These are phyloP conservation scores for Coprinopsis marcescibilis DNA, from an alignment of 768 basidiomycete genomes.

Conservation along the genomic window DNA sequence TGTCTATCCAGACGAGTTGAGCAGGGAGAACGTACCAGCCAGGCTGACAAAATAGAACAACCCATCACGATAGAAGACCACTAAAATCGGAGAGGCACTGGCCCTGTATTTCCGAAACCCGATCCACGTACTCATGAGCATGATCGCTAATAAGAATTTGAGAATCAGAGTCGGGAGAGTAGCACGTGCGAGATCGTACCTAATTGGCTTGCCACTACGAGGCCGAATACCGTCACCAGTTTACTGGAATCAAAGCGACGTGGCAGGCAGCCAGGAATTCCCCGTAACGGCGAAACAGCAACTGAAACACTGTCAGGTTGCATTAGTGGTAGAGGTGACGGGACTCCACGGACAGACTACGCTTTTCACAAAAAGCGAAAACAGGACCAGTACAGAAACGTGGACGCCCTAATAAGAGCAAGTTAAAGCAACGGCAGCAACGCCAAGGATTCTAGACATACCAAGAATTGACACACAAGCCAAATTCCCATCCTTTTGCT, in stretches of 20 bases:
- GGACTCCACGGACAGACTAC: neutral
- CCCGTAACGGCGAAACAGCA: neutral
- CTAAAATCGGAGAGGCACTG: neutral
- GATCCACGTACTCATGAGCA: neutral
- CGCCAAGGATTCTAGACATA: neutral
- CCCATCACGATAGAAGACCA: constrained; percentile 2
- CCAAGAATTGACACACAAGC: neutral
- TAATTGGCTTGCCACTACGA: neutral
- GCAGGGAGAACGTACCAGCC: neutral
- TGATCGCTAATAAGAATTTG: neutral
- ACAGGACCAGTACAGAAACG: neutral
- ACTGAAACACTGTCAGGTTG: neutral
- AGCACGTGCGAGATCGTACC: neutral
- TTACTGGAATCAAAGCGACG: neutral
- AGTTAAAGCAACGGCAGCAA: neutral
- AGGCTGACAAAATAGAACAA: constrained; percentile 2
- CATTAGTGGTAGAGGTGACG: neutral
- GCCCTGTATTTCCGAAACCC: neutral
- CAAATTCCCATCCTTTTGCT: neutral
- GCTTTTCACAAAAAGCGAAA: constrained; percentile 2
- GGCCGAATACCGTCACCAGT: neutral
- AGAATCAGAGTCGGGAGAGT: too few species aligned
- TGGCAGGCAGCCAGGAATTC: neutral
- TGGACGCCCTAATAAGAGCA: neutral
- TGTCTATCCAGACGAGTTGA: too few species aligned